Evolutionary conservation across 2,329 filamentous ascomycete genomes (phyloP), one percentile per base, ranked within the genome.

Genomic region (Talaromyces sp.): DNA sequence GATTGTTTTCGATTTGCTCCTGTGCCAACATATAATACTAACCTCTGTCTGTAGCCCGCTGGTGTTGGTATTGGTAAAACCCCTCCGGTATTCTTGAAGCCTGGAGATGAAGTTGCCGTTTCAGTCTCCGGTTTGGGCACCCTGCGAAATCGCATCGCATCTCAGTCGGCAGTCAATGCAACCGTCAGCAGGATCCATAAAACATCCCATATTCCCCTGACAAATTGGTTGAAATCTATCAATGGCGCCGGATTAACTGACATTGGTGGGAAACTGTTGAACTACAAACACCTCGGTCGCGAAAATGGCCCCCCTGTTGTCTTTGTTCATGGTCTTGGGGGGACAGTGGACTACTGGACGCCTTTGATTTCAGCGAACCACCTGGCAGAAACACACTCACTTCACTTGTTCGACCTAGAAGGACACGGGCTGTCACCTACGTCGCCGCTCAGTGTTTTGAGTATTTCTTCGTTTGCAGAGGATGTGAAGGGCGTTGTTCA

Each of bases 281-380:
- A 77, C 64, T 77, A 79, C 51, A 65, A 71, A 73, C 55, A 65
- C 62, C 31, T 35, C 68, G 31, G 75, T 73, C 11, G 66, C 63
- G 14, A 21, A 29, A 27, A 54, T 14, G 29, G 68, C 64, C 13
- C 68, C 2, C 65, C 75, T 0, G 68, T 82, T 7, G 69, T 84
- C 26, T 84, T 85, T 63, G 69, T 86, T n/a, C 83, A 85, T 62
- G 83, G 83, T 6, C 73, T 86, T 0, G 82, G 82, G 3, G 79
- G 77, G 2, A 80, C 75, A 1, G 71, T 72, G 3, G 74, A 77
- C 4, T 79, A 72, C 64, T 85, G 75, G 67, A 69, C 67, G 0
- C 81, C 83, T 0, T 66, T 85, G 7, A 71, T 82, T 27, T 62
- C 71, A 0, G 63, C 67, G 1, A 46, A 24, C 43, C 24, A 24